Conservation (phyloP, 331 rosid genomes). For the Quercus phellos region DNA sequence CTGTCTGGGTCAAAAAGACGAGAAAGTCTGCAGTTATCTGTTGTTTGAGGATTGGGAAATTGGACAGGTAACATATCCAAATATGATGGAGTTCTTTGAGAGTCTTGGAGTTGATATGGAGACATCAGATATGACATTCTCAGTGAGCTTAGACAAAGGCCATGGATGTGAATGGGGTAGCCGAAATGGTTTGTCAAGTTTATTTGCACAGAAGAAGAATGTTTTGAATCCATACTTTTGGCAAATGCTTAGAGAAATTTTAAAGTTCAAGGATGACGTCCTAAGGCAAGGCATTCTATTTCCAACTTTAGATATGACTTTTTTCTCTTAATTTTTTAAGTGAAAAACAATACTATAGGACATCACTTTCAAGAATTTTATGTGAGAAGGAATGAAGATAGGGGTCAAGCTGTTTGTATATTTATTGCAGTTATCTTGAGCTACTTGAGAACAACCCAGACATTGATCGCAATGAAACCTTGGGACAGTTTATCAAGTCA, state of each 20-base stretch:
- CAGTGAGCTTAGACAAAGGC: slow-evolving; percentile 73
- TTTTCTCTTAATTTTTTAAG: neutral
- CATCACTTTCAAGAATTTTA: neutral
- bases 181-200: slow-evolving; percentile 64
- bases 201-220: slow-evolving; percentile 77
- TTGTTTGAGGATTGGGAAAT: neutral
- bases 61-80: slow-evolving; percentile 87
- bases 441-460: slow-evolving; percentile 60
- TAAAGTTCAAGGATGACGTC: slow-evolving; percentile 69
- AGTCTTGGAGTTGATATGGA: slow-evolving; percentile 85
- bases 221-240: slow-evolving; percentile 61
- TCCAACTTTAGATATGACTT: neutral
- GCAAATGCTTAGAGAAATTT: slow-evolving; percentile 80
- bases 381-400: neutral
- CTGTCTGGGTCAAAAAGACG: neutral
- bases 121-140: slow-evolving; percentile 76
- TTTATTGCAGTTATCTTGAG: slow-evolving; percentile 61
- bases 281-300: slow-evolving; percentile 39
- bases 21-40: neutral
- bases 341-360: neutral
- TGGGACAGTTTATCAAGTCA: slow-evolving; percentile 66
- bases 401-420: neutral
- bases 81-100: slow-evolving; percentile 89
- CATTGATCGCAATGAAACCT: slow-evolving; percentile 64
- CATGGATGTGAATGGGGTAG: slow-evolving; percentile 90